Conservation (phyloP, 768 basidiomycete genomes). For the Aureoboletus auriporus region DNA sequence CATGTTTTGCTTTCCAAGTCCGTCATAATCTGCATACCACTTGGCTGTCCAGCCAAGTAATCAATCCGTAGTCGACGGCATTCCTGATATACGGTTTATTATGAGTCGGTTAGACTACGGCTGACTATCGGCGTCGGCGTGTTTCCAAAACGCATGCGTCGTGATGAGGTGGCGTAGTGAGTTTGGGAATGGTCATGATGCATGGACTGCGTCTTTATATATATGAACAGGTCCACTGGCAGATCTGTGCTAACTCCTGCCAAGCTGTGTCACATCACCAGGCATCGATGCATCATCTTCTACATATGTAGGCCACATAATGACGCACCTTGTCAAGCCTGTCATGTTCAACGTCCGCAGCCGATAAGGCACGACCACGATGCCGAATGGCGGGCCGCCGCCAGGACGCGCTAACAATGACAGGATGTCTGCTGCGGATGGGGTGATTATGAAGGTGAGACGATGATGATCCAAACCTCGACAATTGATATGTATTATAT, state of each 20-base stretch:
- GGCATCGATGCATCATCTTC: not conserved
- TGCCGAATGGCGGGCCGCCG: conserved; percentile 2
- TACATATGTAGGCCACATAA: not conserved
- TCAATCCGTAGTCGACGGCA: conserved; percentile 18
- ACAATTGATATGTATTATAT: conserved; percentile 5
- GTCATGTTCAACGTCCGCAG: conserved; percentile 2
- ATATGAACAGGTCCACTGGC: not conserved
- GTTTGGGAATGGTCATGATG: conserved; percentile 6
- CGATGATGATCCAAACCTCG: conserved; percentile 13
- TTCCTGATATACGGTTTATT: conserved; percentile 12
- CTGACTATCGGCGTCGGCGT: conserved; percentile 13
- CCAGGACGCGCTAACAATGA: conserved; percentile 1
- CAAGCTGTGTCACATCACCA: conserved; percentile 1
- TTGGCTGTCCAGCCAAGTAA: not conserved
- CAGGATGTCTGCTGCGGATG: conserved; percentile 11
- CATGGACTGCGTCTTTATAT: not conserved
- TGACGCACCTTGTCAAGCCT: conserved; percentile 14
- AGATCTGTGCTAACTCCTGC: conserved; percentile 4
- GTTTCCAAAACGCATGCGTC: conserved; percentile 13
- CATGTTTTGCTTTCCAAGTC: conserved; percentile 1
- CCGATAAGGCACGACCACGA: conserved; percentile 16
- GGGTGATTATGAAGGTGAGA: conserved; percentile 14
- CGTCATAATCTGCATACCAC: not conserved
- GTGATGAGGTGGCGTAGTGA: conserved; percentile 16
- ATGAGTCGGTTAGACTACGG: conserved; percentile 20